A percentile compares a stretch with the other conserved stretches of the same genome.
phyloP scores from a whole-genome alignment of 768 basidiomycete genomes.

The Chalciporus pseudorubinellus region DNA sequence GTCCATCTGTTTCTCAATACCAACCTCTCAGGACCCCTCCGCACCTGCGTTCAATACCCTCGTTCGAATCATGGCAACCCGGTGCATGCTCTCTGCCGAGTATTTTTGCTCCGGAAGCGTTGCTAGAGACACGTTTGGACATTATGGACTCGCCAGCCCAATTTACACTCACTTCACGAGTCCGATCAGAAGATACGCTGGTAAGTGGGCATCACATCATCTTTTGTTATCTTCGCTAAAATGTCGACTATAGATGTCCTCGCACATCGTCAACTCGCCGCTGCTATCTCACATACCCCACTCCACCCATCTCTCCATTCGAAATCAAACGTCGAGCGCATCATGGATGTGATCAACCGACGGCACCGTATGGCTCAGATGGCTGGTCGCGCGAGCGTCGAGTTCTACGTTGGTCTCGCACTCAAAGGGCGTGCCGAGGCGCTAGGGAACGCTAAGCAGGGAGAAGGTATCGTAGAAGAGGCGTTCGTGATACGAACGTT shows the following conservation, averaged over 20 bases:
- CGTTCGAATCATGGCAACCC: constrained; percentile 97
- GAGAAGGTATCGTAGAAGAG: constrained; percentile 60
- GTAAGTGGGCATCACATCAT: constrained; percentile 37
- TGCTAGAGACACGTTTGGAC: constrained; percentile 86
- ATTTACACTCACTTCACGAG: constrained; percentile 99
- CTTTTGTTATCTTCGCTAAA: background rate
- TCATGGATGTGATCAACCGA: constrained; percentile 83
- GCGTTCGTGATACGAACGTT: constrained; percentile 94
- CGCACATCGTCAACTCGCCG: constrained; percentile 88
- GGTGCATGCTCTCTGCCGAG: constrained; percentile 98
- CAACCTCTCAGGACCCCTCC: constrained; percentile 57
- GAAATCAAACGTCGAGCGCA: constrained; percentile 82
- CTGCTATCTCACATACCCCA: constrained; percentile 80
- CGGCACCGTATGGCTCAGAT: constrained; percentile 97
- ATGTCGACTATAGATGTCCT: constrained; percentile 64
- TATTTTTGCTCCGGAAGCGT: constrained; percentile 98
- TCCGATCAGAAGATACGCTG: constrained; percentile 94
- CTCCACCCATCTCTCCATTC: constrained; percentile 88
- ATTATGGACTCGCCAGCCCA: constrained; percentile 94
- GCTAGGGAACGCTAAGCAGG: constrained; percentile 27
- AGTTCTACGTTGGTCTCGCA: constrained; percentile 95
- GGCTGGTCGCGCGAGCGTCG: constrained; percentile 94
- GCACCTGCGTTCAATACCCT: constrained; percentile 95
- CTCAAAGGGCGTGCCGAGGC: constrained; percentile 62
- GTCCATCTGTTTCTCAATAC: background rate